Conservation (phyloP, 2,329 filamentous ascomycete species). For the Emericellopsis atlantica region DNA sequence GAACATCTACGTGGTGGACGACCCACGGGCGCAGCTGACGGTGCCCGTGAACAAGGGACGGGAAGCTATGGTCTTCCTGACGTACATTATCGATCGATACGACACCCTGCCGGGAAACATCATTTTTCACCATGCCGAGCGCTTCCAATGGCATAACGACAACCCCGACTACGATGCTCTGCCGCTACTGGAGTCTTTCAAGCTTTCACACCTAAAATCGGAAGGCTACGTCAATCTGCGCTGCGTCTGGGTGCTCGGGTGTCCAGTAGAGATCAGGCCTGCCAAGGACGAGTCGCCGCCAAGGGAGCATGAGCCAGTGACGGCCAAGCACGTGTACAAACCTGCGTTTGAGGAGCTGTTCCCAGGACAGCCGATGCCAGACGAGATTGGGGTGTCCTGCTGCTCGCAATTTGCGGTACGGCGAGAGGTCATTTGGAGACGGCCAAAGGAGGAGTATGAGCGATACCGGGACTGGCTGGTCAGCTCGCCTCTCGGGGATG, state of each 20-base stretch:
- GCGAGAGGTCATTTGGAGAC: slow-evolving; percentile 31
- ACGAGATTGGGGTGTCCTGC: slow-evolving; percentile 41
- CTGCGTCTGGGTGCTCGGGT: slow-evolving; percentile 46
- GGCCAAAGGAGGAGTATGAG: slow-evolving; percentile 39
- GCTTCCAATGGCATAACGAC: slow-evolving; percentile 41
- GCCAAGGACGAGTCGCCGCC: slow-evolving; percentile 19
- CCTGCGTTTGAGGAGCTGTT: slow-evolving; percentile 27
- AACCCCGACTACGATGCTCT: slow-evolving; percentile 41
- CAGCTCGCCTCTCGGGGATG: slow-evolving; percentile 39
- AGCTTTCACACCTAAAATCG: slow-evolving; percentile 33
- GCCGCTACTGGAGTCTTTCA: slow-evolving; percentile 32
- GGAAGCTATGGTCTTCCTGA: slow-evolving; percentile 41
- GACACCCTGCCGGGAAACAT: slow-evolving; percentile 27
- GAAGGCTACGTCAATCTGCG: slow-evolving; percentile 49
- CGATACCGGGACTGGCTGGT: slow-evolving; percentile 47
- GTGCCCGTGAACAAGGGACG: slow-evolving; percentile 37
- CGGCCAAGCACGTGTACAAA: slow-evolving; percentile 28
- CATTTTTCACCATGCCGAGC: slow-evolving; percentile 34
- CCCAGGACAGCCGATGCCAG: slow-evolving; percentile 28
- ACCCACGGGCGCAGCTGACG: slow-evolving; percentile 29
- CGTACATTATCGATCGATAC: slow-evolving; percentile 37
- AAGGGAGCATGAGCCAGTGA: slow-evolving; percentile 17
- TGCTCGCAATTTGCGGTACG: slow-evolving; percentile 55
- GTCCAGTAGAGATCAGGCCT: slow-evolving; percentile 33
- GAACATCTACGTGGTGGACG: slow-evolving; percentile 42